These are phyloP conservation scores for Hygrophorus russula DNA, from an alignment of 768 basidiomycete species.

Conservation along the genomic window DNA sequence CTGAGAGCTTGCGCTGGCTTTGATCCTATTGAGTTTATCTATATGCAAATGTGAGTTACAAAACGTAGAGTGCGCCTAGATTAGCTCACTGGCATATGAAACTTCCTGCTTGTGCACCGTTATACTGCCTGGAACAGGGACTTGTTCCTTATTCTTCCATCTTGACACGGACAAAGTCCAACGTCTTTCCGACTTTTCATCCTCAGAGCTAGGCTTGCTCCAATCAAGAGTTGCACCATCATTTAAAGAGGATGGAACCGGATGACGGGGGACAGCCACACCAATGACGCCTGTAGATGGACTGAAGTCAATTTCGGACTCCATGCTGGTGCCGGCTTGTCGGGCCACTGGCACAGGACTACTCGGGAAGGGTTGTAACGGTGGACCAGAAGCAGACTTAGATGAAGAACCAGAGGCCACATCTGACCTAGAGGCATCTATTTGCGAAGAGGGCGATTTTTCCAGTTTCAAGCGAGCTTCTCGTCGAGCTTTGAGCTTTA, in stretches of 20 bases:
- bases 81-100: conserved; percentile 38
- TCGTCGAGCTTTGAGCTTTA: conserved; percentile 62
- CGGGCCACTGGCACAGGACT: conserved; percentile 16
- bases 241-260: conserved; percentile 58
- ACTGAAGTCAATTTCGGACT: conserved; percentile 58
- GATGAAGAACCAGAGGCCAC: conserved; percentile 10
- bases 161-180: conserved; percentile 53
- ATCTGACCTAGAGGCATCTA: conserved; percentile 11
- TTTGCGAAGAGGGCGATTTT: conserved; percentile 12
- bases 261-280: conserved; percentile 32
- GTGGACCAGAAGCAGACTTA: conserved; percentile 1
- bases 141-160: conserved; percentile 44
- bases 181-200: conserved; percentile 45
- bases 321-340: conserved; percentile 17
- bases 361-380: conserved; percentile 18
- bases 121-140: conserved; percentile 26
- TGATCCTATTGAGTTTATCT: conserved; percentile 54
- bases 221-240: conserved; percentile 67
- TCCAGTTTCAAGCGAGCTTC: conserved; percentile 46
- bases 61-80: neutral
- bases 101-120: conserved; percentile 50
- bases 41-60: conserved; percentile 1
- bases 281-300: conserved; percentile 39
- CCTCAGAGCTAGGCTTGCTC: conserved; percentile 44
- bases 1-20: conserved; percentile 33